Base-by-base conservation (phyloP, 2,329 filamentous ascomycete species). In the Fusarium staphyleae region DNA sequence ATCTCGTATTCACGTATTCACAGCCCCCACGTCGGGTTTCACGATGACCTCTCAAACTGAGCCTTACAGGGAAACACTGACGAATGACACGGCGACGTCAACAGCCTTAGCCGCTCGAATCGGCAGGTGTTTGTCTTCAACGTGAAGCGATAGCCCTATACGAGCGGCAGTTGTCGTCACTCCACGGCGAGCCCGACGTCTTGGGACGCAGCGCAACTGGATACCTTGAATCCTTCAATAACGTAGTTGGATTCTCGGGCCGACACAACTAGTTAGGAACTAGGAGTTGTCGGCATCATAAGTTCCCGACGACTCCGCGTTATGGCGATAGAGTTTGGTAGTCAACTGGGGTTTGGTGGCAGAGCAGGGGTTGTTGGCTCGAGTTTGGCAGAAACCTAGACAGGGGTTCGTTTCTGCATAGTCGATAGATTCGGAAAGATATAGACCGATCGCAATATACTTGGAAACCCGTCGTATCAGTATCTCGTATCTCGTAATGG, bases 361-460 rank as follows among this genome's bases (percentile, higher is more conserved):
- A 19, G n/a, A 6, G 19, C 33, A 34, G 42, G 42, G 42, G 22
- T 45, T 12, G n/a, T 16, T 32, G 30, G 14, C 14, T 34, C 32
- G 22, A 33, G 11, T 22, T 9, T 28, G 30, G 22, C 4, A 8
- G 30, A 18, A 36, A 35, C 32, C 13, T 36, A 19, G 15, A 46
- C 43, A 19, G 22, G 22, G 41, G 43, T 11, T 4, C 24, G 22
- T 28, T 46, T 28, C 22, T 19, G n/a, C 32, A 36, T 19, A 2
- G n/a, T 14, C 2, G 43, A 29, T 46, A 22, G 32, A 46, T 36
- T 24, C 16, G 43, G 43, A 48, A 39, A 41, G 13, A n/a, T n/a
- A 11, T 18, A 40, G 48, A 47, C 14, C 9, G 29, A 52, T 32
- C 35, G 13, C n/a, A 22, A 39, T 48, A 22, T 52, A 40, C 19